Base-by-base conservation (phyloP, 371 early-diverging fungal species). In the Batkoa obscura region DNA sequence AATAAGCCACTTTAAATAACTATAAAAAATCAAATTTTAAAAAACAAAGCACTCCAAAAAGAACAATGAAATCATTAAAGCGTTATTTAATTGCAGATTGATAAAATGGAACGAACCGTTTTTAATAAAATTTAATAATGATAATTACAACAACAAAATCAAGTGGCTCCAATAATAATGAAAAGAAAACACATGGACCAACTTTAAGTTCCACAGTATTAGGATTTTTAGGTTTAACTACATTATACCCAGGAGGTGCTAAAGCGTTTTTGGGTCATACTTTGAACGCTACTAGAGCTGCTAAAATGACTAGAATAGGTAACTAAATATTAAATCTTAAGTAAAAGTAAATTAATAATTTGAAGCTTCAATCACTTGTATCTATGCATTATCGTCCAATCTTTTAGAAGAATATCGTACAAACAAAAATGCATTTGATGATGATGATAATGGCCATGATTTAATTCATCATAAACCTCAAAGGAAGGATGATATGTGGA, bases 261-360 rank as follows among this genome's bases (percentile, higher is more conserved):
- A 39, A 53, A 39, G 53, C 53, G n/a, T 53, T 53, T 53, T 38
- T 53, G 34, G 53, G 53, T 3, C 35, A 39, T 5, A 39, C 13
- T 39, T 8, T 36, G 13, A 32, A 17, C 3, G 53, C 53, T n/a
- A 37, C 53, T 3, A 34, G 37, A 53, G 10, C 50, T 33, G 36
- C 53, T n/a, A 34, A 31, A 37, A 3, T 53, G 12, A 37, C 39
- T 37, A 53, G 53, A 23, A 53, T 53, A 53, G 53, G 53, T 53
- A 53, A 13, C 12, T 45, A 15, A 15, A 15, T 6, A 15, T 13
- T 45, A 23, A 13, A 45, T 10, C 41, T 41, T 41, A 10, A 10
- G 45, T 23, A 23, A 23, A 45, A 41, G 10, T 45, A 15, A 45
- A 12, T 12, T 6, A 15, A 15, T 45, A 45, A 45, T 13, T 17